A percentile compares a stretch with the other conserved stretches of the same genome.
Conservation (phyloP, 169 alveolate species). For the Eimeria sp. region DNA sequence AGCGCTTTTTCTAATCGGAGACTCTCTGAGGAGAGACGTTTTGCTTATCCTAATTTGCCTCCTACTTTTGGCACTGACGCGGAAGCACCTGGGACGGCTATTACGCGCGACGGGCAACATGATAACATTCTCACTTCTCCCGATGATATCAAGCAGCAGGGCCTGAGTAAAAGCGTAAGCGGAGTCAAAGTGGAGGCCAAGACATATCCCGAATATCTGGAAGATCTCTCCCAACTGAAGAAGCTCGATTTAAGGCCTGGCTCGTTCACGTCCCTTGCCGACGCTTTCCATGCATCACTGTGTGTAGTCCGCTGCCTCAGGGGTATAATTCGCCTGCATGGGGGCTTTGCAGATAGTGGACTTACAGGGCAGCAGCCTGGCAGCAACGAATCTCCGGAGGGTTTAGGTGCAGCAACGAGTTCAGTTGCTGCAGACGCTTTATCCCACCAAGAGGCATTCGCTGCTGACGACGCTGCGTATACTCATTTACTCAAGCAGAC, state of each 20-base stretch:
- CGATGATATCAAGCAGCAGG: background rate
- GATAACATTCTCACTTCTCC: background rate
- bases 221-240: background rate
- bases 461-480: conserved; percentile 38
- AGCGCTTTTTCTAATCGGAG: background rate
- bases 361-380: background rate
- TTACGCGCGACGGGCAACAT: background rate
- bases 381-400: background rate
- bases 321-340: background rate
- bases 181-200: background rate
- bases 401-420: background rate
- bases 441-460: background rate
- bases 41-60: background rate
- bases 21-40: background rate
- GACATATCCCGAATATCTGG: background rate
- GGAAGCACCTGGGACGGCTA: background rate
- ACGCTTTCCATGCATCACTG: conserved; percentile 34
- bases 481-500: background rate
- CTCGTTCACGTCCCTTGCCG: conserved; percentile 14
- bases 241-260: conserved; percentile 5
- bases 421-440: conserved; percentile 8
- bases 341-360: background rate
- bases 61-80: background rate
- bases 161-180: background rate
- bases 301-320: conserved; percentile 35